Evolutionary conservation across 257 asterid genomes (phyloP).

Genomic region (Prunella vulgaris): DNA sequence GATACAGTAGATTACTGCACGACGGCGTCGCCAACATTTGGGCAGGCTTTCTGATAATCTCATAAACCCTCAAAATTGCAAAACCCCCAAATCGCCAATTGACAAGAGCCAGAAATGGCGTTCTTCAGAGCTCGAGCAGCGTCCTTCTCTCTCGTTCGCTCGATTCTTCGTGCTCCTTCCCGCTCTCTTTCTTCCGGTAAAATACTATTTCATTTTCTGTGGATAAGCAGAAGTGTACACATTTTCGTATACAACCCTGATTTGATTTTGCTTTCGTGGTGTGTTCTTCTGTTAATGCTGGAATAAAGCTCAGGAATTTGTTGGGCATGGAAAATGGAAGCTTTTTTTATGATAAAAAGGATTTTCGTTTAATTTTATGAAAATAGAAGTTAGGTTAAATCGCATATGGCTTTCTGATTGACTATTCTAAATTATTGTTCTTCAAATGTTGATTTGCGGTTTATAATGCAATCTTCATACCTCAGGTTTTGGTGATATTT

Average conservation of each 20-base stretch:
- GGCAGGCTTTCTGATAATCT: neutral
- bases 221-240: neutral
- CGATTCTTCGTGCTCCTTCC: constrained; percentile 22
- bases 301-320: neutral
- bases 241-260: neutral
- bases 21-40: neutral
- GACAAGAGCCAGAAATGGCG: constrained; percentile 28
- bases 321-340: neutral
- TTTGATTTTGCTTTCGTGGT: neutral
- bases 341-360: neutral
- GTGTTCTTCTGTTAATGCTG: neutral
- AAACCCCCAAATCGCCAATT: constrained; percentile 16
- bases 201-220: neutral
- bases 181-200: constrained; percentile 35
- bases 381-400: neutral
- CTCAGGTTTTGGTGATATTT: neutral
- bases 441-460: neutral
- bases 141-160: constrained; percentile 33
- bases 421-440: neutral
- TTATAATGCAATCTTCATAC: neutral
- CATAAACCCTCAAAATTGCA: constrained; percentile 8
- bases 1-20: too few relatives aligned
- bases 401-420: neutral
- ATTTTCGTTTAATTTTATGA: neutral
- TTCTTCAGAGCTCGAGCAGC: constrained; percentile 30